A percentile compares a stretch with the other conserved stretches of the same genome.
Evolutionary conservation across 176 grass and related monocot genomes (phyloP).

Genomic region (Puccinellia tenuiflora): DNA sequence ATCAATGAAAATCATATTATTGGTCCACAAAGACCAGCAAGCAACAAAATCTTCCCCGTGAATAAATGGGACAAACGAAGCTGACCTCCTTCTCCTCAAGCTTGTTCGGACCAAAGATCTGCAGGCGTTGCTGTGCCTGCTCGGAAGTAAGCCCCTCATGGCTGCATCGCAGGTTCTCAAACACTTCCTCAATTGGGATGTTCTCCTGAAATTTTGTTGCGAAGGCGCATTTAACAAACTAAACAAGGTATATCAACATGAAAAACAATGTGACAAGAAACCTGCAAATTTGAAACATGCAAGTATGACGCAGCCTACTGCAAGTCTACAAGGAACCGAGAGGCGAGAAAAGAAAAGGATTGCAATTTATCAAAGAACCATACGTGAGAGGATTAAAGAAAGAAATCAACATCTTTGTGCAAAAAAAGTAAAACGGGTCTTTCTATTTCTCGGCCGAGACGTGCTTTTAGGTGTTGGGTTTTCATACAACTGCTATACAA

Average conservation of each 20-base stretch:
- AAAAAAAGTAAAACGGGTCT: not conserved
- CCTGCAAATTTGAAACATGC: not conserved
- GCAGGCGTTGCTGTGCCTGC: not conserved
- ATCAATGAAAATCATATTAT: not conserved
- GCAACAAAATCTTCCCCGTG: not conserved
- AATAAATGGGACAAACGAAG: not conserved
- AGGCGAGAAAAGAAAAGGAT: not conserved
- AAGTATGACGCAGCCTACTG: not conserved
- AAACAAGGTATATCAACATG: not conserved
- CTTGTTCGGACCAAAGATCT: conserved; percentile 11
- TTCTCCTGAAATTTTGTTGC: not conserved
- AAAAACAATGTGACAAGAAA: not conserved
- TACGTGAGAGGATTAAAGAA: not conserved
- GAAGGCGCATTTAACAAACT: not conserved
- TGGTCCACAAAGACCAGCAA: not conserved
- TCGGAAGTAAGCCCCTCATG: not conserved
- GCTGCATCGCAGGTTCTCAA: conserved; percentile 2
- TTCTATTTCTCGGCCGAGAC: not conserved
- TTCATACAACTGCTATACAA: not conserved
- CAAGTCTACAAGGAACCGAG: not conserved
- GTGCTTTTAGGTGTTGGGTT: not conserved
- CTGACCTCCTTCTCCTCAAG: conserved; percentile 13
- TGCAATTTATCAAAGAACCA: not conserved
- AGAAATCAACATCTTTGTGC: not conserved
- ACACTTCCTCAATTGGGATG: not conserved